Conservation (phyloP, 1,139 yeast species). For the Candida albicans region DNA sequence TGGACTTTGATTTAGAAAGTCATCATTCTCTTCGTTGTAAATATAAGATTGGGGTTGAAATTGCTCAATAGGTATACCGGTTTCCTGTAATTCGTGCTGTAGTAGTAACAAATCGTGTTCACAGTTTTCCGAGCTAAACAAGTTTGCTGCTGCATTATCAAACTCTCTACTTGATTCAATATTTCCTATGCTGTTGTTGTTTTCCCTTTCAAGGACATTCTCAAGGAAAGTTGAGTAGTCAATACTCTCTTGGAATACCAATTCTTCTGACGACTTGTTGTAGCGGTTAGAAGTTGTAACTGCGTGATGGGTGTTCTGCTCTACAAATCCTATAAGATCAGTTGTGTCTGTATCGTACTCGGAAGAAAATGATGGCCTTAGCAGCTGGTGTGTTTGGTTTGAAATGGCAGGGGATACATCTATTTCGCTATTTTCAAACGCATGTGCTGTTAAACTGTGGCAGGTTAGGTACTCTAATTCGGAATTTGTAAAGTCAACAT, state of each 20-base stretch:
- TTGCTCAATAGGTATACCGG: constrained; percentile 5
- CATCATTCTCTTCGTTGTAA: constrained; percentile 4
- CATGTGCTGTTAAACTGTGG: constrained; percentile 4
- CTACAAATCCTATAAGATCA: constrained; percentile 13
- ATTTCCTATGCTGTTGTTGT: background rate
- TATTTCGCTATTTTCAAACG: constrained; percentile 4
- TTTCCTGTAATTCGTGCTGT: constrained; percentile 5
- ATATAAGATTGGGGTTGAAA: constrained; percentile 6
- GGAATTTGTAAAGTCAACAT: constrained; percentile 4
- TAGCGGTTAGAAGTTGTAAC: background rate
- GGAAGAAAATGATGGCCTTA: constrained; percentile 13
- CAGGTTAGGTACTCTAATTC: constrained; percentile 12
- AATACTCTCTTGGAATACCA: constrained; percentile 1
- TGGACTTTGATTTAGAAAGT: constrained; percentile 2
- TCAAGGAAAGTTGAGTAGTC: constrained; percentile 5
- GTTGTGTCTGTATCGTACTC: constrained; percentile 17
- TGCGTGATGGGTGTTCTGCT: constrained; percentile 4
- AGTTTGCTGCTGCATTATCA: background rate
- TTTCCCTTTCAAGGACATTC: constrained; percentile 3
- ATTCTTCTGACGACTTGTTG: constrained; percentile 2
- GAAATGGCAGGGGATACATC: constrained; percentile 15
- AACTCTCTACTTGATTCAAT: background rate
- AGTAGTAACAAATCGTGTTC: constrained; percentile 6
- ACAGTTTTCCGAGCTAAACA: constrained; percentile 4
- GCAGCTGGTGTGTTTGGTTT: constrained; percentile 15